Percentiles rank a stretch among this genome's conserved stretches.
phyloP scores from a whole-genome alignment of 225 moss, liverwort and hornwort genomes.

The Physcomitrellopsis africana region DNA sequence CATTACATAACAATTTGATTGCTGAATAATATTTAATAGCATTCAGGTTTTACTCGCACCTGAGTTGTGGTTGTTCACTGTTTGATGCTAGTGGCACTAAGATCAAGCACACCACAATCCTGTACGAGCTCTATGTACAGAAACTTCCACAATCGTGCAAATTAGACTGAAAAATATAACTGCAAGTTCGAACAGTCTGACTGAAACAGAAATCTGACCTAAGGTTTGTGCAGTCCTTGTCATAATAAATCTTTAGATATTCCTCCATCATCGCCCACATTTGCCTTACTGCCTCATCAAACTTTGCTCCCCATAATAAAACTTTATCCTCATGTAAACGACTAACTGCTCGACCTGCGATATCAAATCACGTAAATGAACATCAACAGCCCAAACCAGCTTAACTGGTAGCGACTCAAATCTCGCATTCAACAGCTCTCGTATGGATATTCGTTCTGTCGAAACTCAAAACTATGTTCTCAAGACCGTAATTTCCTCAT shows the following conservation, averaged over 20 bases:
- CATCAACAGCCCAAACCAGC: constrained; percentile 15
- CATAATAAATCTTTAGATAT: constrained; percentile 37
- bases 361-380: neutral
- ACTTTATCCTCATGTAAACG: constrained; percentile 30
- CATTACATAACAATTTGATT: neutral
- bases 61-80: too few relatives aligned
- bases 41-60: too few relatives aligned
- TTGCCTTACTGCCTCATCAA: constrained; percentile 50
- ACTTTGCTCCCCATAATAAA: constrained; percentile 46
- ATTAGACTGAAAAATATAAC: too few relatives aligned
- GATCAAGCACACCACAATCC: neutral
- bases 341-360: constrained; percentile 44
- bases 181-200: too few relatives aligned
- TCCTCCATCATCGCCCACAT: constrained; percentile 62
- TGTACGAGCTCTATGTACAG: neutral
- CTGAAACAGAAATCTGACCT: constrained; percentile 36
- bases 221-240: constrained; percentile 57
- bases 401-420: constrained; percentile 5
- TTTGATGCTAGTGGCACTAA: constrained; percentile 1
- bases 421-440: constrained; percentile 2
- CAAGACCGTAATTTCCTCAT: constrained; percentile 3
- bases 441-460: neutral
- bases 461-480: neutral
- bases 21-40: neutral
- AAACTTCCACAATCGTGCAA: constrained; percentile 8